Base-by-base conservation (phyloP, 2,329 filamentous ascomycete species). In the Botryotinia narcissicola region DNA sequence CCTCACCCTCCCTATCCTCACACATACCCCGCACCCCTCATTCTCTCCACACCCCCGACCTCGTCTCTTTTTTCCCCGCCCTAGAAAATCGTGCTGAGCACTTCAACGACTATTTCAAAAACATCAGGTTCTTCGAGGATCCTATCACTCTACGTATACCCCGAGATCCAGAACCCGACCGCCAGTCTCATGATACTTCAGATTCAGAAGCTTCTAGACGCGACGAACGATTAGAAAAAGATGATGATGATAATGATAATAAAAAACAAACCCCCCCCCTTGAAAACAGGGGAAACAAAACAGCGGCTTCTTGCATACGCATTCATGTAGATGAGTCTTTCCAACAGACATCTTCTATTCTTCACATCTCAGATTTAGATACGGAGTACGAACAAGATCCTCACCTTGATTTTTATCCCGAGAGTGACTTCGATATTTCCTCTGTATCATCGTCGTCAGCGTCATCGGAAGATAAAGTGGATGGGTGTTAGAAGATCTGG, bases 71-170 rank as follows among this genome's bases (percentile, higher is more conserved):
- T 18, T 29, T 32, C 18, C n/a, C n/a, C 14, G 7, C 3, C 14
- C 14, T 29, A 16, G 7, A 18, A 29, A 57, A 29, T 0, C 14
- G 51, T 14, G 16, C 4, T 54, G 48, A 54, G 6, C 48, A 54
- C 14, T 16, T 57, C n/a, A 32, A 7, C 14, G 18, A 18, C 6
- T 57, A 57, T 57, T 29, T 57, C 51, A 3, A 57, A 18, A 29
- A 29, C n/a, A 8, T 32, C 3, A 3, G 3, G 6, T 8, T 57
- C 14, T 29, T 29, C 14, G 7, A 29, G 9, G 0, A 8, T 0
- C 0, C 8, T 2, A 18, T 29, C 0, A 18, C 7, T 2, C 29
- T 32, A 32, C 32, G 32, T 32, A 32, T 57, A 29, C 6, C 51
- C 6, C 2, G 6, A 9, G n/a, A 54, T 16, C 25, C 10, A 14